Conservation (phyloP, 1,139 yeast species). For the Candida smagusa region DNA sequence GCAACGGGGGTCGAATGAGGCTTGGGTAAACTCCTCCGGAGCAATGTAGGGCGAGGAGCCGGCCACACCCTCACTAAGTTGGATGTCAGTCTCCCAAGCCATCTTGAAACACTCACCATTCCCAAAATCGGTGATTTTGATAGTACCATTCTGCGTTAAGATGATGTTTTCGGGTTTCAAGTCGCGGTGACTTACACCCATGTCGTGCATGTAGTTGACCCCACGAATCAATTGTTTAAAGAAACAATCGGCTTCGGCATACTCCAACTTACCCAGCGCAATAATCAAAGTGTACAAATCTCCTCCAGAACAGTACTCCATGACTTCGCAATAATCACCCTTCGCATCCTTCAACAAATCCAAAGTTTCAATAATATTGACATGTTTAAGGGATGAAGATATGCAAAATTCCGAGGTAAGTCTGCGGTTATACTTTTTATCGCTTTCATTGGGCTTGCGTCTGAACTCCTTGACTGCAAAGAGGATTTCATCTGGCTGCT, state of each 20-base stretch:
- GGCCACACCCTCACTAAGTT: conserved; percentile 78
- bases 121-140: conserved; percentile 94
- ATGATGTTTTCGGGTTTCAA: conserved; percentile 90
- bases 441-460: conserved; percentile 39
- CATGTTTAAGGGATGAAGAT: conserved; percentile 45
- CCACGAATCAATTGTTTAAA: conserved; percentile 90
- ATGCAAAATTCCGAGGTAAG: conserved; percentile 48
- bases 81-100: conserved; percentile 95
- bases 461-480: conserved; percentile 50
- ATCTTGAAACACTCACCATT: conserved; percentile 92
- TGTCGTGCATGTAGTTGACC: conserved; percentile 91
- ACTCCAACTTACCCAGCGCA: conserved; percentile 79
- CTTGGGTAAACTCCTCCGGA: conserved; percentile 81
- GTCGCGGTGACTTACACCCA: conserved; percentile 96
- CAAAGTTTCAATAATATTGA: conserved; percentile 72
- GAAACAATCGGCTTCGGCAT: conserved; percentile 90
- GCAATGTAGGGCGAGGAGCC: conserved; percentile 94
- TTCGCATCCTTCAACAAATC: conserved; percentile 87
- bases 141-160: conserved; percentile 71
- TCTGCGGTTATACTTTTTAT: conserved; percentile 43
- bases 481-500: conserved; percentile 28
- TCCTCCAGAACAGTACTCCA: conserved; percentile 97
- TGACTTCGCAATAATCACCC: conserved; percentile 92
- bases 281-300: conserved; percentile 84
- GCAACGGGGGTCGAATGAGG: conserved; percentile 83